phyloP scores from a whole-genome alignment of 257 asterid species.

The Cinchona pubescens region DNA sequence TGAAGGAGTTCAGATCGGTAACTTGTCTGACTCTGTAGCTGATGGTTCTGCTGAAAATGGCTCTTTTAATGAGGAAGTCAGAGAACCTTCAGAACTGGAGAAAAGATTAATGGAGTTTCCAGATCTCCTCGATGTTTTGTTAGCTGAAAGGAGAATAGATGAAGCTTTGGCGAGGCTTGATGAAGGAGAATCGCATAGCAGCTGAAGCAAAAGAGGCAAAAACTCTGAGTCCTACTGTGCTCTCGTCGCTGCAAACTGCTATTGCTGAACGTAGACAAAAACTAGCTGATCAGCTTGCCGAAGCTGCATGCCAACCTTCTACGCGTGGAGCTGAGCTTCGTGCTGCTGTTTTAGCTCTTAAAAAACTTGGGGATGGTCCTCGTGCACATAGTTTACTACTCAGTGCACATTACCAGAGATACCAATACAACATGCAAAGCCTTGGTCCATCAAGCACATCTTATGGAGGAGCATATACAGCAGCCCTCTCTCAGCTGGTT shows the following conservation, averaged over 20 bases:
- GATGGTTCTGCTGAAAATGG: constrained; percentile 45
- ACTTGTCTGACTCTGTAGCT: constrained; percentile 50
- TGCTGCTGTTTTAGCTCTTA: constrained; percentile 86
- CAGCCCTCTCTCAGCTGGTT: constrained; percentile 92
- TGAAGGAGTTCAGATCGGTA: constrained; percentile 82
- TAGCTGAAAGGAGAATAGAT: constrained; percentile 96
- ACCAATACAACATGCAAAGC: constrained; percentile 89
- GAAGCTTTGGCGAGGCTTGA: constrained; percentile 88
- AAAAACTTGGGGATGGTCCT: constrained; percentile 93
- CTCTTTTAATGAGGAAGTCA: constrained; percentile 41
- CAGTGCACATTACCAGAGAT: constrained; percentile 88
- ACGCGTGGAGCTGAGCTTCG: constrained; percentile 97
- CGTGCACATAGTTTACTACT: constrained; percentile 95
- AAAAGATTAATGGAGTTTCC: constrained; percentile 83
- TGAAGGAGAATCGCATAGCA: constrained; percentile 70
- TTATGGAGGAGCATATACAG: constrained; percentile 97
- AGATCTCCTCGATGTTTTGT: constrained; percentile 82
- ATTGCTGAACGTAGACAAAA: constrained; percentile 78
- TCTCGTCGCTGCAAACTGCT: constrained; percentile 58
- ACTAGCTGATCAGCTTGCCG: constrained; percentile 95
- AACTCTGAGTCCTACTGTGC: constrained; percentile 41
- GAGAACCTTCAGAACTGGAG: constrained; percentile 76
- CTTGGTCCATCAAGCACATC: constrained; percentile 96
- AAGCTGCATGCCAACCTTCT: constrained; percentile 94
- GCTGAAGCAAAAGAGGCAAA: constrained; percentile 70